Base-by-base conservation (phyloP, 2,329 filamentous ascomycete genomes). In the Aaosphaeria pasadenensis region DNA sequence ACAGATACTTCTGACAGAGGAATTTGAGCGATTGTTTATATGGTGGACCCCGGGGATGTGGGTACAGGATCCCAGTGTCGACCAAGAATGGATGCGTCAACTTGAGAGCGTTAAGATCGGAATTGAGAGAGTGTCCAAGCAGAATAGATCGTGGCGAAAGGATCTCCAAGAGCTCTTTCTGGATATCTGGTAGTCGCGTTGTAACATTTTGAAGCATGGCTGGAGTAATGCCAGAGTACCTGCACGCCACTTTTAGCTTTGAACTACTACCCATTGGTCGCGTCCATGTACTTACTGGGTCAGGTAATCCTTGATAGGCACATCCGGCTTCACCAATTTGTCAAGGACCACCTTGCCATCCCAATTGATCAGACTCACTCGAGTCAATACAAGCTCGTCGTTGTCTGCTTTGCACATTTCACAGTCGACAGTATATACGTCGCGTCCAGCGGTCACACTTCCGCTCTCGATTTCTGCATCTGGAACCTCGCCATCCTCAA, bases 381-480 rank as follows among this genome's bases (percentile, higher is more conserved):
- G 85, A 1, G 94, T 95, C 39, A 99, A 83, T 33, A 91, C 89
- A 54, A 87, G 89, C 55, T 89, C 82, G 42, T 84, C 84, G 51
- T 87, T 84, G 50, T 86, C 88, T 2, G 91, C 95, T 73, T 90
- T 85, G 67, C 91, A 96, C 94, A 99, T 99, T 71, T 99, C 94
- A 71, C 94, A 99, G 67, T 99, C 94, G 46, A 99, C 77, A 1
- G 90, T 87, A 43, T 95, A 75, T 7, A 96, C 75, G 35, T 86
- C 81, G 53, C 90, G 83, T 33, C 91, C 94, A 30, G 84, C 89
- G 0, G 90, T 95, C 49, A 96, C 75, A 68, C 90, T 92, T 47
- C 91, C 92, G 57, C 85, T 75, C 69, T 95, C 79, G 49, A 95
- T 84, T 46, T 91, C 82, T 5, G 72, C 69, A 44, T 91, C 87